Evolutionary conservation across 139 green algal species (phyloP), one percentile per base, ranked within the genome.

Genomic region (Yamagishiella unicocca): DNA sequence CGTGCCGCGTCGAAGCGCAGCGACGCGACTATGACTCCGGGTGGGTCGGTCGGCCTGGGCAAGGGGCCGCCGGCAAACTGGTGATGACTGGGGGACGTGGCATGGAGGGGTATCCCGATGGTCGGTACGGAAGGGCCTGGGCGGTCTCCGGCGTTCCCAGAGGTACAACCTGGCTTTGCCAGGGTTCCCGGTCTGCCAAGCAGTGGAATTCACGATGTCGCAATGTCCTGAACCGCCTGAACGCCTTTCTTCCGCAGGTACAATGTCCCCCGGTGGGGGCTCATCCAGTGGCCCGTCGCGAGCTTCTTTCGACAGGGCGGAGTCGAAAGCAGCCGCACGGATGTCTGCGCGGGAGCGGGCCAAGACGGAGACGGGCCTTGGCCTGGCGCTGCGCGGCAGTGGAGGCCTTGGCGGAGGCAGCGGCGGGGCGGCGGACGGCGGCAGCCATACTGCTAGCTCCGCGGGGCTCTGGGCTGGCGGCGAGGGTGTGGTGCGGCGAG

Each of bases 351-450:
- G 83, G 1, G 72, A 82, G 55, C 83, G 83, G 17, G 83, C 83
- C 1, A 88, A 83, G 40, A 88, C 83, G n/a, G 83, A 88, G 7
- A 88, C 71, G 1, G 83, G 83, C 35, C 71, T 88, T 38, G 83
- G 83, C 7, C 54, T 88, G 0, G 22, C 53, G 22, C 55, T 88
- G 54, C 83, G 71, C 4, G 42, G 54, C 55, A n/a, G 37, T 40
- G 31, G 0, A 4, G 46, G 31, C 12, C 21, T 42, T 17, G 27
- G 33, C n/a, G 71, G 71, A 29, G 12, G 37, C 7, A 42, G 40
- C 31, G 76, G 35, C 38, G 53, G 29, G 67, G 38, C 33, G 12
- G 80, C 62, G 19, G 45, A 55, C 24, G 55, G 25, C 24, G 31
- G 29, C 54, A 42, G 29, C 68, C 35, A 22, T 21, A 27, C 43